Evolutionary conservation across 2,329 filamentous ascomycete species (phyloP).

Genomic region (Fusarium sp.): DNA sequence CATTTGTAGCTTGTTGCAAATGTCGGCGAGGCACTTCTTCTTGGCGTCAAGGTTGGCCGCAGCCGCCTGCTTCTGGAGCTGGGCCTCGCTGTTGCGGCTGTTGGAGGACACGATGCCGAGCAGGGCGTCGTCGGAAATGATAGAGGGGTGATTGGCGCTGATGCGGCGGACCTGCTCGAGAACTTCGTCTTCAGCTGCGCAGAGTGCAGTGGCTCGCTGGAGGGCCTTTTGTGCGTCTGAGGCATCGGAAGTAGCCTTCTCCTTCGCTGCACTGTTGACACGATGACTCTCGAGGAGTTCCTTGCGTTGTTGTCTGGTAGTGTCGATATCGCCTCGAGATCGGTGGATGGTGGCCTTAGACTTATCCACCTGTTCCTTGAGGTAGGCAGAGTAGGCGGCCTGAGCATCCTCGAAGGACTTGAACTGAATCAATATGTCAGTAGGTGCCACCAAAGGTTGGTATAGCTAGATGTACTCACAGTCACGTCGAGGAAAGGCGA

Average conservation of each 20-base stretch:
- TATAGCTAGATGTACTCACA: background rate
- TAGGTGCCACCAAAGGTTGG: fast-evolving
- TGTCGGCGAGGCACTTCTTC: background rate
- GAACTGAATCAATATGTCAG: background rate
- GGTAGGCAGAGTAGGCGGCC: background rate
- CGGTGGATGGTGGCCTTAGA: background rate
- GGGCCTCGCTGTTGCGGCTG: background rate
- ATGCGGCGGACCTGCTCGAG: background rate
- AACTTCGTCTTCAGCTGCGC: background rate
- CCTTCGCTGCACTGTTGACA: fast-evolving
- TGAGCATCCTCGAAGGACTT: background rate
- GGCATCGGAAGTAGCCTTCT: background rate
- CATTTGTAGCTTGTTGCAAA: background rate
- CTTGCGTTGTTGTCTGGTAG: background rate
- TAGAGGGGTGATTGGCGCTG: background rate
- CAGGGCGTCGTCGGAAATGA: background rate
- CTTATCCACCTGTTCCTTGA: constrained; percentile 1
- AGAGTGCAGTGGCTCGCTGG: background rate
- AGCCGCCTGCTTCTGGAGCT: background rate
- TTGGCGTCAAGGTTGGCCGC: fast-evolving
- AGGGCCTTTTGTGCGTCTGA: background rate
- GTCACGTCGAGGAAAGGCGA: background rate
- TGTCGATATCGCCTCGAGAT: background rate
- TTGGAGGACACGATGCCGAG: too few relatives aligned
- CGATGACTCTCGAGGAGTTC: background rate